Conservation (phyloP, 257 asterid genomes). For the Pogostemon cablin region DNA sequence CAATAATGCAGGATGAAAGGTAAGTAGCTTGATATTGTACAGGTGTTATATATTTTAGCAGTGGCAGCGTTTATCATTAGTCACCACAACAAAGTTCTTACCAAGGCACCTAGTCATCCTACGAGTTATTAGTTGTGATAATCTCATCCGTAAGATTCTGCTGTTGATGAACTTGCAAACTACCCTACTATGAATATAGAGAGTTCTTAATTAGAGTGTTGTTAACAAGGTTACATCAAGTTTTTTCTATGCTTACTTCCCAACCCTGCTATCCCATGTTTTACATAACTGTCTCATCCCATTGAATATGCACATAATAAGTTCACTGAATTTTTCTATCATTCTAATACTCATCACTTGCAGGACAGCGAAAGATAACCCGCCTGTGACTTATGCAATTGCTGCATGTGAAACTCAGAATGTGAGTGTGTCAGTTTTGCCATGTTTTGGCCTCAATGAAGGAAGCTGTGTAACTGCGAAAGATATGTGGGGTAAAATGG, state of each 20-base stretch:
- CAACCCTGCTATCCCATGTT: constrained; percentile 1
- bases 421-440: constrained; percentile 89
- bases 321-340: not conserved
- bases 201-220: constrained; percentile 19
- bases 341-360: constrained; percentile 30
- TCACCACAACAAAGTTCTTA: not conserved
- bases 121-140: not conserved
- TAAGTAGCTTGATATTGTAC: no score
- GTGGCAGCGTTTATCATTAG: not conserved
- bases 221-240: not conserved
- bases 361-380: constrained; percentile 93
- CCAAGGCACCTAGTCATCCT: not conserved
- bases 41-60: not conserved
- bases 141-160: not conserved
- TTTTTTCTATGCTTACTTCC: not conserved
- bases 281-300: not conserved
- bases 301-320: not conserved
- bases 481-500: constrained; percentile 95
- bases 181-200: not conserved
- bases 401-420: constrained; percentile 99
- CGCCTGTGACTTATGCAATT: constrained; percentile 90
- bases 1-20: not conserved
- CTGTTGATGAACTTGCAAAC: constrained; percentile 14
- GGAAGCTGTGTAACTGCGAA: constrained; percentile 87
- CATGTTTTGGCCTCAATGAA: constrained; percentile 86